Evolutionary conservation across 1,284 basidiomycete genomes (phyloP), one percentile per base, ranked within the genome.

Genomic region (Trametes sp.): DNA sequence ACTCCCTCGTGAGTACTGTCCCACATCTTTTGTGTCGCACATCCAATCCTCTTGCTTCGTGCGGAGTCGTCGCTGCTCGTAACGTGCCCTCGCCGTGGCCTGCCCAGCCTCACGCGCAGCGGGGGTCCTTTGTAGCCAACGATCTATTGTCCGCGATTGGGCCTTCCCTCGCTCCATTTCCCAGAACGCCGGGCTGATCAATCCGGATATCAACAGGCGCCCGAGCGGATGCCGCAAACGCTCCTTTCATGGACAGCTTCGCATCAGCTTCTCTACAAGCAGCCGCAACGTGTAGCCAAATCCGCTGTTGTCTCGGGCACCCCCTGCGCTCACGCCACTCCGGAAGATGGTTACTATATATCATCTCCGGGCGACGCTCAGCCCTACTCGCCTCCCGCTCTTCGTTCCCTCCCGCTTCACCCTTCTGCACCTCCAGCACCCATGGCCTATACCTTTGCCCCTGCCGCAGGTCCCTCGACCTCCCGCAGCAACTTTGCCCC

Each of bases 121-220:
- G 60, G 45, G 10, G 51, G 41, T 54, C 54, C 66, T 65, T 65
- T 68, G 59, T 63, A 23, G 54, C 42, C 13, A 60, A 50, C 53
- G 57, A 59, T 51, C 54, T 63, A 54, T 65, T 65, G 61, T 62
- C 57, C 26, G 53, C 31, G 55, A 54, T 49, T 26, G 23, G 57
- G 23, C 29, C 36, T 33, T 38, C 8, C 36, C 36, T 19, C 44
- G 9, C 23, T 59, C 57, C 62, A 60, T 64, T 64, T 57, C 31
- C 67, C 66, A 44, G 45, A 58, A 28, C 35, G 11, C 51, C 57
- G 67, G 67, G 57, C 63, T 69, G 63, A 69, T 69, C 65, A 52
- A 36, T 44, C 67, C 59, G 51, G 61, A 67, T 69, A 44, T 33
- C 33, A 38, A 21, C 65, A 69, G 67, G 45, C 63, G 59, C 61